Evolutionary conservation across 2,329 filamentous ascomycete genomes (phyloP), one percentile per base, ranked within the genome.

Genomic region (Ceratocystis diversiconidia): DNA sequence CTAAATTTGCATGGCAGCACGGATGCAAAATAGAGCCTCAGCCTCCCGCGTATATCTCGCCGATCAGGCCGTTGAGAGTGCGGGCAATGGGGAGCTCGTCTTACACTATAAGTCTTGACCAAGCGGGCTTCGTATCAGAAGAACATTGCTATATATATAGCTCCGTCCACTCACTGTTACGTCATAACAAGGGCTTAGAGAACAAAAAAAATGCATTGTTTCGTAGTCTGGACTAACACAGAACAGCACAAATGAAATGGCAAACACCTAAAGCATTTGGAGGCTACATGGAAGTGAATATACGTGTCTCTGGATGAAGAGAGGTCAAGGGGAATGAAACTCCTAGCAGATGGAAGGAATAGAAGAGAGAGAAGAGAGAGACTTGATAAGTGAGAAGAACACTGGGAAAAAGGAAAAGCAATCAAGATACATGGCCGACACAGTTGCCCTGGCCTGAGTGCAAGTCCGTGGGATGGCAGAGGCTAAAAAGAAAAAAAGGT

Each of bases 401-500:
- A 12, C 52, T 7, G n/a, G 36, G 32, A 10, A 63, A 43, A 41
- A 36, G 22, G n/a, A 22, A 6, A 30, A 48, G 41, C 17, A 30
- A 50, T 32, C 30, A 30, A 64, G 50, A 64, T 55, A 59, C 55
- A 59, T 59, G 55, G 36, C 28, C 32, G 25, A 25, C 17, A 36
- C 55, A 36, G 30, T 10, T 41, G 55, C 22, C 55, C n/a, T 19
- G 32, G 8, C 22, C 17, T 19, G 22, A 61, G 61, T 32, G 43
- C 48, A 52, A 15, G 48, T 46, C 44, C n/a, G 2, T 62, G 28
- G 28, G 8, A 12, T 62, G 25, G 44, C n/a, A 5, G 22, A 22
- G 10, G 8, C 32, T 15, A 15, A 62, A 44, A 61, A 30, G 1
- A 19, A 36, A 50, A 52, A 50, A 52, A 50, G 61, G n/a, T 50